Percentiles rank a stretch among this genome's conserved stretches.
These are phyloP conservation scores for Tetrahymena malaccensis DNA, from an alignment of 73 alveolate species.

Conservation along the genomic window DNA sequence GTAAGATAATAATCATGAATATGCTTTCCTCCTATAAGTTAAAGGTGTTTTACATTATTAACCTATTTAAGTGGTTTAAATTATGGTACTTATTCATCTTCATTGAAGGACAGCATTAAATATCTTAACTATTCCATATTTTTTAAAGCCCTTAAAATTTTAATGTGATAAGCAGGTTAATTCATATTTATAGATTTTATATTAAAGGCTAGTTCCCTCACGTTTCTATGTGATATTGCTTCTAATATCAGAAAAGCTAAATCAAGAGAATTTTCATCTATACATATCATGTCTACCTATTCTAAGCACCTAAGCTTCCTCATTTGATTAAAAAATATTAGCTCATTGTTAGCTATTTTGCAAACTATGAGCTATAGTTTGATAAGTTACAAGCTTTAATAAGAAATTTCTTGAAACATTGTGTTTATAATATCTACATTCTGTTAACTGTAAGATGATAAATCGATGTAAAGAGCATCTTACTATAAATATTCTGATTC, in stretches of 20 bases:
- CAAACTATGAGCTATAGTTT: neutral
- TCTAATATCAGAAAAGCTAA: neutral
- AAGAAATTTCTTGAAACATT: neutral
- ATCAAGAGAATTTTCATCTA: neutral
- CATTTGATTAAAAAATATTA: neutral
- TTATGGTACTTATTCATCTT: neutral
- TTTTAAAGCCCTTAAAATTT: neutral
- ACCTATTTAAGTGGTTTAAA: neutral
- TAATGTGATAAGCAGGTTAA: neutral
- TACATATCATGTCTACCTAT: neutral
- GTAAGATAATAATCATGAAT: neutral
- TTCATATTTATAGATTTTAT: neutral
- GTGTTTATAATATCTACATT: neutral
- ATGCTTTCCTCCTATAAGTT: neutral
- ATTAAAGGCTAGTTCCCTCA: neutral
- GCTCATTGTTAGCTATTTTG: neutral
- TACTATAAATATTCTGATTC: neutral
- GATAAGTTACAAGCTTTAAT: neutral
- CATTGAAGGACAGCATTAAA: neutral
- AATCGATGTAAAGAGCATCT: neutral
- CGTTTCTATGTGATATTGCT: neutral
- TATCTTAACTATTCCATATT: neutral
- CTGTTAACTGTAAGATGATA: neutral
- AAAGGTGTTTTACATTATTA: neutral
- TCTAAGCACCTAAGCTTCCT: neutral